Evolutionary conservation across 78 protist species (phyloP), one percentile per base, ranked within the genome.

Genomic region (Dictyostelium intermedium): DNA sequence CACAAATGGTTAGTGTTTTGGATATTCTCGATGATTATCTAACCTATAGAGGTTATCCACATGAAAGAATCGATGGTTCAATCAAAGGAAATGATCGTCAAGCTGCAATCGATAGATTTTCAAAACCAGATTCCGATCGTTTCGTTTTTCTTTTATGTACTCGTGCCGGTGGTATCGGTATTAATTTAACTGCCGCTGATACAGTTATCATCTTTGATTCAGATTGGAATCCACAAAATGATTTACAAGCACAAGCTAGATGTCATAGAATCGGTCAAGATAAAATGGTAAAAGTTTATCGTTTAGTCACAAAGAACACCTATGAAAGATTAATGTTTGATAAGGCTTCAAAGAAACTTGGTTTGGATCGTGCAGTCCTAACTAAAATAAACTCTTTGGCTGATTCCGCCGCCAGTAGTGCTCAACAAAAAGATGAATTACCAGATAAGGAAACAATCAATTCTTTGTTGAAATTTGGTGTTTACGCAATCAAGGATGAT

Each of bases 211-310:
- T 99, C 82, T 98, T 96, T 82, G 99, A 99, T 85, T 45, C 91
- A n/a, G 99, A 99, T 83, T 99, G 99, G 99, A 99, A 99, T 87
- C 99, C 99, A 18, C 99, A 98, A 53, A 97, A 98, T 83, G 99
- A 99, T 82, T 11, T 98, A 27, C 99, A 99, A 84, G 99, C 99
- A 20, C 93, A 85, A 53, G 98, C 98, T 10, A 43, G 93, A 30
- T 91, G 92, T 43, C 92, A 81, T 63, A 53, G 99, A 13, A 96
- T 98, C 60, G 99, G 99, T 20, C 99, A 99, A 84, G 93, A 82
- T 23, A 95, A 92, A 63, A 84, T 76, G 82, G 99, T 98, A n/a
- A 97, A 96, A 37, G 98, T 98, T 7, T 98, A 97, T 86, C 96
- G 99, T 53, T 92, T 98, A 14, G 82, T 98, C 5, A 97, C 99